These are phyloP conservation scores for Cynanchum wilfordii DNA, from an alignment of 257 asterid genomes.

Conservation along the genomic window DNA sequence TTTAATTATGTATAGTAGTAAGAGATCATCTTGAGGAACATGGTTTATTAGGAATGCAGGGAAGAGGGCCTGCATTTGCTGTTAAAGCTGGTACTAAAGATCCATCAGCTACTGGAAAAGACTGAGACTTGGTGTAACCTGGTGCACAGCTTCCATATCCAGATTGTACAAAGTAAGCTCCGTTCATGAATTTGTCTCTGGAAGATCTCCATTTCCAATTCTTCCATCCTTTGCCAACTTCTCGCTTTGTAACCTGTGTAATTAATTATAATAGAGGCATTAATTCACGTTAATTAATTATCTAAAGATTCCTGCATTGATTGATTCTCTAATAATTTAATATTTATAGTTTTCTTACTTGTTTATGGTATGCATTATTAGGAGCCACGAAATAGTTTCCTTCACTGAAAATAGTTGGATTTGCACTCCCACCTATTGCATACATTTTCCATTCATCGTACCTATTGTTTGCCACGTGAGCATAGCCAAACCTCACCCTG, in stretches of 20 bases:
- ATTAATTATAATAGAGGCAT: too few species aligned
- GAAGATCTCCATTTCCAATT: conserved; percentile 86
- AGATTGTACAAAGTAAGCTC: conserved; percentile 70
- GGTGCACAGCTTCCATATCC: conserved; percentile 62
- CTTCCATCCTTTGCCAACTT: conserved; percentile 44
- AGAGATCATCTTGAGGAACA: conserved; percentile 21
- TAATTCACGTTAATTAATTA: background rate
- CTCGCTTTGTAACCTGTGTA: conserved; percentile 73
- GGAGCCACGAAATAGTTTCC: conserved; percentile 84
- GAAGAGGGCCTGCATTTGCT: conserved; percentile 54
- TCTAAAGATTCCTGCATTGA: background rate
- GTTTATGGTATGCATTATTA: conserved; percentile 28
- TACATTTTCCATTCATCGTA: conserved; percentile 79
- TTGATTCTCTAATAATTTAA: too few species aligned
- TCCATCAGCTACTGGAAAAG: conserved; percentile 67
- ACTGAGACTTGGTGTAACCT: conserved; percentile 40
- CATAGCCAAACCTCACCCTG: conserved; percentile 74
- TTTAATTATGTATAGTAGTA: background rate
- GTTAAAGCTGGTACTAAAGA: conserved; percentile 58
- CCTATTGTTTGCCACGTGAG: conserved; percentile 80
- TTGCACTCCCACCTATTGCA: conserved; percentile 90
- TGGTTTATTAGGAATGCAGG: conserved; percentile 32
- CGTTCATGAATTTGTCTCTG: conserved; percentile 59
- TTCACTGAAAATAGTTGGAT: conserved; percentile 87
- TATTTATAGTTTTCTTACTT: conserved; percentile 30